Conservation (phyloP, 1,139 yeast genomes). For the Pneumocystis carinii region DNA sequence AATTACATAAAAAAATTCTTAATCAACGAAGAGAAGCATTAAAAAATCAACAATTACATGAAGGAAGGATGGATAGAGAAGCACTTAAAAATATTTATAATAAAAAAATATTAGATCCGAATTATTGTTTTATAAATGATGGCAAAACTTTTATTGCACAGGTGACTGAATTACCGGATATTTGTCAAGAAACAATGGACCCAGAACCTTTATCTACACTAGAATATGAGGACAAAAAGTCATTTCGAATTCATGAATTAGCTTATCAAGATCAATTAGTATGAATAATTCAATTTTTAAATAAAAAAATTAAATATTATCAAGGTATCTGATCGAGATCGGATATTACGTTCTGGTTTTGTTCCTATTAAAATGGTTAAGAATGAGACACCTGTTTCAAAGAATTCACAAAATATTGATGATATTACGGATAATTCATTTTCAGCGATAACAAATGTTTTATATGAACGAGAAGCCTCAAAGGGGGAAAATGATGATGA, state of each 20-base stretch:
- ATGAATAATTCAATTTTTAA: neutral
- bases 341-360: neutral
- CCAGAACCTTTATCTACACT: neutral
- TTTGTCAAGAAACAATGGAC: neutral
- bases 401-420: neutral
- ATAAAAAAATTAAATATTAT: neutral
- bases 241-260: neutral
- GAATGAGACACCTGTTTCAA: neutral
- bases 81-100: neutral
- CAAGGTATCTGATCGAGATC: neutral
- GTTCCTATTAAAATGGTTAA: neutral
- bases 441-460: conserved; percentile 4
- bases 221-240: neutral
- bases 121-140: neutral
- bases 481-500: conserved; percentile 16
- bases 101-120: neutral
- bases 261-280: neutral
- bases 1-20: neutral
- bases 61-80: neutral
- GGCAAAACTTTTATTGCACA: neutral
- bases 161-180: neutral
- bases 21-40: neutral
- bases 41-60: neutral
- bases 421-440: conserved; percentile 1
- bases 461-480: conserved; percentile 14